Base-by-base conservation (phyloP, 495 filamentous ascomycete species). In the Podospora didyma region DNA sequence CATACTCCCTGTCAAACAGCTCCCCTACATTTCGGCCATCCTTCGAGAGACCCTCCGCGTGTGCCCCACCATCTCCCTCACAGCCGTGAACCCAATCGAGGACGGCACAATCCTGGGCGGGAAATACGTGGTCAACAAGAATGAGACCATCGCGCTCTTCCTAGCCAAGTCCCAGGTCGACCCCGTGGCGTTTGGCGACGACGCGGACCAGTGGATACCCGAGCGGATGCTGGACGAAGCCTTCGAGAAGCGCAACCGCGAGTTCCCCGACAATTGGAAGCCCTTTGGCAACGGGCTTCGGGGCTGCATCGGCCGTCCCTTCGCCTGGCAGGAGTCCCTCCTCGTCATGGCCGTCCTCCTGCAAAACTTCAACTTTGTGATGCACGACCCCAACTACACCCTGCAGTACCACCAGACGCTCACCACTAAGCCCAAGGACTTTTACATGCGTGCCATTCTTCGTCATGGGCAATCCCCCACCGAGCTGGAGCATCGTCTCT, bases 341-440 rank as follows among this genome's bases (percentile, higher is more conserved):
- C 52, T 86, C 1, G 73, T 75, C 7, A 71, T 78, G 45, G 79
- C 77, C 2, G 72, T 86, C 62, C 66, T 87, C 26, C 65, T 88
- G 31, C 84, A 87, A 58, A 81, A 81, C 59, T 86, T 88, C 71
- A 78, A 87, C 62, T 82, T 86, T 54, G 60, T 69, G 4, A 53
- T 79, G 11, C 75, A 80, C 39, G 83, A 87, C 53, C 77, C 81
- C 2, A 69, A 58, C 17, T 92, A 92, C 49, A 71, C 82, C 41
- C 72, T 93, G 24, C 76, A 84, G 39, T 70, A 88, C 60, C 88
- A 87, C 65, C 80, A 88, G 66, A 89, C 87, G 0, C 73, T 91
- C 10, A 91, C 88, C 0, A 80, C 89, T 66, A 94, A 92, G 66
- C 89, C 89, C 0, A 83, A 86, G 52, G 83, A 80, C 46, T 87